Base-by-base conservation (phyloP, 495 filamentous ascomycete genomes). In the Penicillium antarcticum region DNA sequence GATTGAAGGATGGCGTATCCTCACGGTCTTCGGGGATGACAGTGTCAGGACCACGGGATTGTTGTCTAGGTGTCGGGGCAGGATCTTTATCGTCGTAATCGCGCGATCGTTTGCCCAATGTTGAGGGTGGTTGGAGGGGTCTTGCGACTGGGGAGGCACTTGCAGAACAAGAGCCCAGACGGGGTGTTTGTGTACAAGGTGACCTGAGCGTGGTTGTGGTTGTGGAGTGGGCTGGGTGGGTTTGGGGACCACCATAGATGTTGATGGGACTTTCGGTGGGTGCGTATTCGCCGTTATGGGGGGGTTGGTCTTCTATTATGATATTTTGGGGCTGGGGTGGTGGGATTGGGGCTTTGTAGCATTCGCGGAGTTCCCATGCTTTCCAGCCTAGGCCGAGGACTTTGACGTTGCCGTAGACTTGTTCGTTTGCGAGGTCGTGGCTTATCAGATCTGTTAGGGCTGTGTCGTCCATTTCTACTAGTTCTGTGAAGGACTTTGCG, bases 341-440 rank as follows among this genome's bases (percentile, higher is more conserved):
- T 38, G 53, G 33, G n/a, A 52, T 1, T 44, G 61, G 48, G 2
- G 63, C 48, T 29, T 68, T 69, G 45, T 73, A 75, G 48, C 66
- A 69, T 12, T 65, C 68, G 5, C 62, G 62, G 0, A 77, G 54
- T 36, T 70, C 59, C 39, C 68, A 75, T 1, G 60, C 65, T 37
- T 75, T 75, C 53, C 67, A 68, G 42, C 71, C 73, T 42, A 77
- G 43, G 8, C 71, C 70, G 14, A 75, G 12, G 11, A 77, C 47
- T 47, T 70, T 68, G 14, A 77, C 45, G 17, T 58, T 65, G 12
- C 61, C 60, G 40, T 63, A 72, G 8, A 71, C 46, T 12, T 71
- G 53, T 45, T 66, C 58, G 40, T 77, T 65, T 3, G 65, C 69
- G 11, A 74, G 48, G 9, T 63, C 48, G 32, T 58, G 63, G 34